Evolutionary conservation across 2,329 filamentous ascomycete species (phyloP).

Genomic region (Claviceps purpurea): DNA sequence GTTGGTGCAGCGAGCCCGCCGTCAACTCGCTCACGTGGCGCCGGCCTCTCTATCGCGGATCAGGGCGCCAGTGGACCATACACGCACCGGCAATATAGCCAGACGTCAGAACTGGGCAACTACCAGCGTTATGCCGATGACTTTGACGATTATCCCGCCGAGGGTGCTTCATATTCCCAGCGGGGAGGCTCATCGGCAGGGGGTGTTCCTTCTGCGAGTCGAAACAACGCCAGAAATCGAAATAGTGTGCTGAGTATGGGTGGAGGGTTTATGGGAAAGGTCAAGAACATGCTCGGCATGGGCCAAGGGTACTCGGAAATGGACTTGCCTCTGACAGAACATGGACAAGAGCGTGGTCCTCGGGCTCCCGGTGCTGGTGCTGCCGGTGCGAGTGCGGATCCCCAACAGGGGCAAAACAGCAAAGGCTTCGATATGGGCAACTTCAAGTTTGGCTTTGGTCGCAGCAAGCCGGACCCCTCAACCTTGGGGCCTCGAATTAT

Average conservation of each 20-base stretch:
- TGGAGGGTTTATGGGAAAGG: slow-evolving; percentile 71
- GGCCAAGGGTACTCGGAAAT: slow-evolving; percentile 87
- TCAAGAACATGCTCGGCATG: slow-evolving; percentile 87
- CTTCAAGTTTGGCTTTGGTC: slow-evolving; percentile 88
- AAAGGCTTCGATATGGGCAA: slow-evolving; percentile 56
- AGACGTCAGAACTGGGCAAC: slow-evolving; percentile 73
- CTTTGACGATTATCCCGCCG: slow-evolving; percentile 67
- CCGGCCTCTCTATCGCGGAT: slow-evolving; percentile 10
- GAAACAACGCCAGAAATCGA: slow-evolving; percentile 53
- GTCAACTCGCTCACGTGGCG: slow-evolving; percentile 25
- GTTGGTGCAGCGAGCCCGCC: slow-evolving; percentile 49
- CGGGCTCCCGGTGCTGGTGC: slow-evolving; percentile 25
- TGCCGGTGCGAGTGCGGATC: slow-evolving; percentile 17
- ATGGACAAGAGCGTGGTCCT: slow-evolving; percentile 29
- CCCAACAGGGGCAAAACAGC: slow-evolving; percentile 26
- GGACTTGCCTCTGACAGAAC: slow-evolving; percentile 87
- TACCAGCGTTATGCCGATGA: slow-evolving; percentile 87
- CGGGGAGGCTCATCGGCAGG: slow-evolving; percentile 46
- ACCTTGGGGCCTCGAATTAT: slow-evolving; percentile 87
- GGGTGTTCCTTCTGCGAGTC: slow-evolving; percentile 32
- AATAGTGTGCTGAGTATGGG: slow-evolving; percentile 84
- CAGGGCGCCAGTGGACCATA: slow-evolving; percentile 26
- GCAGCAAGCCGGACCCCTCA: slow-evolving; percentile 74
- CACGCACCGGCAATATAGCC: slow-evolving; percentile 43
- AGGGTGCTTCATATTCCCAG: slow-evolving; percentile 74